Evolutionary conservation across 345 rosid genomes (phyloP).

Genomic region (Kandelia obovata): DNA sequence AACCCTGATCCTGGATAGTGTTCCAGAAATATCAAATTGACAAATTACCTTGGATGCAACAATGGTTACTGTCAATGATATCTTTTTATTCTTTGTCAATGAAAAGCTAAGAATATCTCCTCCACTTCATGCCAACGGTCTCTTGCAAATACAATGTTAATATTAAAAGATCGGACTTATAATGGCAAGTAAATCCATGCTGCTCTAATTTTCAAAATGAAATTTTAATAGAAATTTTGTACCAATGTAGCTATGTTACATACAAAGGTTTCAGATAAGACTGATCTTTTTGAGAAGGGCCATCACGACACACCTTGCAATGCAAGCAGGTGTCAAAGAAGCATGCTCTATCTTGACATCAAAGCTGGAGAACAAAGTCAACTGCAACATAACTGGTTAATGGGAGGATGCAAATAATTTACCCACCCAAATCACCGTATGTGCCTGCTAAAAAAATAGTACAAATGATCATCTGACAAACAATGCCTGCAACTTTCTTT

Average conservation of each 20-base stretch:
- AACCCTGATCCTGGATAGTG: slow-evolving; percentile 16
- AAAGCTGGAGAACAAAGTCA: slow-evolving; percentile 43
- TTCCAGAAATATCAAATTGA: slow-evolving; percentile 34
- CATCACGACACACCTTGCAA: slow-evolving; percentile 82
- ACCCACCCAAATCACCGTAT: slow-evolving; percentile 48
- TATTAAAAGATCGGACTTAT: slow-evolving; percentile 37
- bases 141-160: slow-evolving; percentile 92
- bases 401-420: slow-evolving; percentile 43
- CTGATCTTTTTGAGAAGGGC: slow-evolving; percentile 44
- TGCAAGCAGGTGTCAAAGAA: slow-evolving; percentile 59
- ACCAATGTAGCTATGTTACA: slow-evolving; percentile 58
- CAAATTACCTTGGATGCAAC: slow-evolving; percentile 53
- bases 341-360: slow-evolving; percentile 42
- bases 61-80: slow-evolving; percentile 18
- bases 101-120: slow-evolving; percentile 67
- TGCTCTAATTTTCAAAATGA: slow-evolving; percentile 32
- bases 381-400: slow-evolving; percentile 56
- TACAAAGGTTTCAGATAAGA: slow-evolving; percentile 64
- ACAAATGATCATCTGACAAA: slow-evolving; percentile 67
- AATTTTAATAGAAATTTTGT: slow-evolving; percentile 33
- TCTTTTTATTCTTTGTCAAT: slow-evolving; percentile 61
- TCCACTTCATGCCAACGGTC: slow-evolving; percentile 76
- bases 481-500: slow-evolving; percentile 60
- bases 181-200: slow-evolving; percentile 24
- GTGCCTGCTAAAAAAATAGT: slow-evolving; percentile 60